Conservation (phyloP, 1,284 basidiomycete species). For the Tremellales sp. region DNA sequence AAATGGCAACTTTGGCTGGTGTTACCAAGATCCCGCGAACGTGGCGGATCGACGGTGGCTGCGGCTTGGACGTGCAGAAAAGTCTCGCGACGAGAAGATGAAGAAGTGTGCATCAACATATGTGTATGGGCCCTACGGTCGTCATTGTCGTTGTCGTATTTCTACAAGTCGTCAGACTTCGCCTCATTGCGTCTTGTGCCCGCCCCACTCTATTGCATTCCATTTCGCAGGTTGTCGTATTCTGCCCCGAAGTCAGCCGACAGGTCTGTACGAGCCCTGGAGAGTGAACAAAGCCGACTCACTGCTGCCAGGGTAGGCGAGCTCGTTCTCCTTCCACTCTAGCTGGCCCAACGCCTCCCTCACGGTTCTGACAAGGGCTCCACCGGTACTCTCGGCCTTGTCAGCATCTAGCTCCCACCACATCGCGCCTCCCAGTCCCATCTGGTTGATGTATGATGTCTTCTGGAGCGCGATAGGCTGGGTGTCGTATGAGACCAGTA, state of each 20-base stretch:
- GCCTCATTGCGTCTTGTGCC: not conserved
- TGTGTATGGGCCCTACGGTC: no score
- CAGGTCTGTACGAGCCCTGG: not conserved
- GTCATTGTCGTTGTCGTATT: no score
- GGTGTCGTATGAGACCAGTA: slow-evolving; percentile 73
- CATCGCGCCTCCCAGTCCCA: slow-evolving; percentile 69
- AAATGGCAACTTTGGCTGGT: not conserved
- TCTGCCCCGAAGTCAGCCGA: slow-evolving; percentile 12
- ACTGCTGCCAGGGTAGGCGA: slow-evolving; percentile 39
- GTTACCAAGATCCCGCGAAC: not conserved
- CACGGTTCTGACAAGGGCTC: slow-evolving; percentile 34
- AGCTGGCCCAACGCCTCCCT: slow-evolving; percentile 31
- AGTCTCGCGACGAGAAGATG: no score
- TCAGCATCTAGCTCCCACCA: slow-evolving; percentile 61
- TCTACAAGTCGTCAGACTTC: not conserved
- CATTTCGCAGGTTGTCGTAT: slow-evolving; percentile 31
- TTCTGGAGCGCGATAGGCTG: slow-evolving; percentile 69
- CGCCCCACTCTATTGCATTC: slow-evolving; percentile 8
- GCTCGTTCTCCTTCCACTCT: slow-evolving; percentile 33
- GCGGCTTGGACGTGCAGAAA: no score
- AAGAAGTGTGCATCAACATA: no score
- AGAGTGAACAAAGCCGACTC: slow-evolving; percentile 15
- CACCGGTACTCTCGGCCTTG: slow-evolving; percentile 22
- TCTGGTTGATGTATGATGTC: slow-evolving; percentile 64
- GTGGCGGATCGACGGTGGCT: not conserved